Evolutionary conservation across 1,139 yeast species (phyloP), one percentile per base, ranked within the genome.

Genomic region (Suhomyces taliae): DNA sequence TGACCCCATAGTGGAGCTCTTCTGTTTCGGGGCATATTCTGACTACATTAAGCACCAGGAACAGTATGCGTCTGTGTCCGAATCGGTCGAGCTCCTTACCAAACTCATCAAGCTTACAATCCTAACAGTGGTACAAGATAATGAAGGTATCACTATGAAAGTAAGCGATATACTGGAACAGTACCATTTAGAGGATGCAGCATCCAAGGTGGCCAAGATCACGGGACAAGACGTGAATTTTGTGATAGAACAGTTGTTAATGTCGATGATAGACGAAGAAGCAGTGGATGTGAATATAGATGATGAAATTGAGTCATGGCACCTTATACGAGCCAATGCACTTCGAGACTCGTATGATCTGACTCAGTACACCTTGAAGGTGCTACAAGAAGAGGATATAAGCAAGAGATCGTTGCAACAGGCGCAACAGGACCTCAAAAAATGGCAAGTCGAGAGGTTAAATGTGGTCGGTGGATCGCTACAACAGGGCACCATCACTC

Each of bases 11-110:
- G 44, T 70, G 8, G 79, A 74, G 54, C 59, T 74, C 40, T 73
- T 71, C 50, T 59, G 76, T 3, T 72, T 69, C 54, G 78, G 79
- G 2, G 61, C 64, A 39, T 58, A 60, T 34, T 47, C 54, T 8
- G 63, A 66, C 39, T 72, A 70, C 52, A 36, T 54, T 11, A 49
- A 57, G 39, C 57, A 67, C 49, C 51, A 52, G 14, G 46, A 40
- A 0, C 43, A 51, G 15, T 69, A 40, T 46, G 53, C 63, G 32
- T 53, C 60, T 26, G 27, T 43, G 15, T 27, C 27, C n/a, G 8
- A 27, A 2, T 43, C 49, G 6, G 39, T 39, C 4, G 51, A 40
- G 2, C 42, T 60, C 29, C 40, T 54, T 3, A 31, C 44, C 1
- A 70, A 72, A 44, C 56, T 74, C 31, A 56, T 64, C 24, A 61